phyloP scores from a whole-genome alignment of 2,329 filamentous ascomycete species.

The Penicillium concentricum region DNA sequence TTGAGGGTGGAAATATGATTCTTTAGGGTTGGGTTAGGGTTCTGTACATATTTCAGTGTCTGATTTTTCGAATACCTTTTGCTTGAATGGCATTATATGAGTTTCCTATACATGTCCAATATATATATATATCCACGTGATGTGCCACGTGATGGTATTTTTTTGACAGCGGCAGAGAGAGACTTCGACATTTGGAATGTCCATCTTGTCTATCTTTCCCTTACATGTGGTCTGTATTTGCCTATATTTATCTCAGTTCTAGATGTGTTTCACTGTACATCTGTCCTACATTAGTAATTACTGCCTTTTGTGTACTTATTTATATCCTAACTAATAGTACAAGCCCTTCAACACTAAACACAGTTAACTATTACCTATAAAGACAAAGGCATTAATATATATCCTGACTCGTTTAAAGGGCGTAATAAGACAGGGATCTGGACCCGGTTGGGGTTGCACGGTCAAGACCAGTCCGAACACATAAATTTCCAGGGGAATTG shows the following conservation, averaged over 20 bases:
- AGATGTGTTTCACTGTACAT: neutral
- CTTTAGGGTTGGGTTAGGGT: slow-evolving; percentile 1
- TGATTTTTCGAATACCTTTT: slow-evolving; percentile 4
- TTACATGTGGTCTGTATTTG: neutral
- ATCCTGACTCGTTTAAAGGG: neutral
- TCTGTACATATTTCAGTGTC: slow-evolving; percentile 15
- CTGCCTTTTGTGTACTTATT: neutral
- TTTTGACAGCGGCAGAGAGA: slow-evolving; percentile 1
- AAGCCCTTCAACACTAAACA: neutral
- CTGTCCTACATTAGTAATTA: neutral
- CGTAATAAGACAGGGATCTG: slow-evolving; percentile 10
- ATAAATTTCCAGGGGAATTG: slow-evolving; percentile 12
- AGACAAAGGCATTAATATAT: neutral
- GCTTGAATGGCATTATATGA: neutral
- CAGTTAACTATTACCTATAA: neutral
- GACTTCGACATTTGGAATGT: neutral
- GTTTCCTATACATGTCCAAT: neutral
- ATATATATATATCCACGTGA: slow-evolving; percentile 1
- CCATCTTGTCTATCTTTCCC: neutral
- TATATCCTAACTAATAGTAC: neutral
- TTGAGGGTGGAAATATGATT: slow-evolving; percentile 5
- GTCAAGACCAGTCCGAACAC: slow-evolving; percentile 11
- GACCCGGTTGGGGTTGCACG: slow-evolving; percentile 12
- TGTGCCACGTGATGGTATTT: slow-evolving; percentile 1
- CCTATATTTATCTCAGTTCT: neutral